Base-by-base conservation (phyloP, 108 stramenopile species). In the Hondaea fermentalgiana region DNA sequence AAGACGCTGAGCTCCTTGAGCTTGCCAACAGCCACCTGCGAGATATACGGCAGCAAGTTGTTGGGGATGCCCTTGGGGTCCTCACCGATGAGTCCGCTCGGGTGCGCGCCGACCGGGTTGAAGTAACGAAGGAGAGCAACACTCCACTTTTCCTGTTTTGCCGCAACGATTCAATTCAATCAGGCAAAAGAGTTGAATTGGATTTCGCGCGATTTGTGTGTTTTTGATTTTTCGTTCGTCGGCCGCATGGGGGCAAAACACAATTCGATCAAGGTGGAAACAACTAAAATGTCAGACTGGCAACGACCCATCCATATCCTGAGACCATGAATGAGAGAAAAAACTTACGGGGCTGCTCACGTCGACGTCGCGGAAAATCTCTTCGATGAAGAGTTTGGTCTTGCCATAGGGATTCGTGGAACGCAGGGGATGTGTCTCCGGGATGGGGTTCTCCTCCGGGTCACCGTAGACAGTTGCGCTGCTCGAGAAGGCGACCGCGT, bases 321-420 rank as follows among this genome's bases (percentile, higher is more conserved):
- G 35, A 35, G 35, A 35, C 35, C 35, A 35, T 0, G 35, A 35
- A 35, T 35, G 35, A 35, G 0, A 35, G 64, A 8, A 17, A 10
- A 69, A 69, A 69, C 64, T n/a, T 58, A 55, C 28, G 93, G 90
- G 87, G 91, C 42, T 42, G 51, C 88, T 94, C 0, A 93, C 95
- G 88, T 94, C 91, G 91, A 97, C 97, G 89, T 99, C 98, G 19
- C 91, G 90, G 57, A 99, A 92, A 89, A 99, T 97, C 90, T 98
- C 97, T 87, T 99, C 99, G 91, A 99, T 95, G 96, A 99, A 97
- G 90, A 96, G 97, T 92, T 99, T 99, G 49, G 99, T 98, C 69
- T 97, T 89, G 25, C 99, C 99, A 90, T 99, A 99, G 64, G 98
- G 97, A 92, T 99, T 99, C 59, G 99, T 99, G n/a, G 91, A 88